Evolutionary conservation across 2,329 filamentous ascomycete species (phyloP), one percentile per base, ranked within the genome.

Genomic region (Epichloe sibirici): DNA sequence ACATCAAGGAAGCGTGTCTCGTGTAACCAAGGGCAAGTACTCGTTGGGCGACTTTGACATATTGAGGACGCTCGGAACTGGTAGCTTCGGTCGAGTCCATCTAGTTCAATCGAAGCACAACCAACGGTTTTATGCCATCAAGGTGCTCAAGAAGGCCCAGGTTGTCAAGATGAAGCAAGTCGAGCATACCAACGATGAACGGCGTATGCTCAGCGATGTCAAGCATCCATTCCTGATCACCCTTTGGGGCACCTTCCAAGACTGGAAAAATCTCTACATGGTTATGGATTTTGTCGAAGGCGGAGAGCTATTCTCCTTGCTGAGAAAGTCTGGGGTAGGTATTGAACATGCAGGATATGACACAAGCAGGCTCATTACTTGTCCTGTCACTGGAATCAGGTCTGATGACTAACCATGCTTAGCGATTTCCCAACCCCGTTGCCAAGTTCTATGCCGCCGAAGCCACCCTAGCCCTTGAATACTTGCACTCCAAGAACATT

Each of bases 141-240:
- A 98, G 74, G 93, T 98, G 59, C 74, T 98, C 71, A 98, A 98
- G 71, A 98, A 98, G 78, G 85, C 85, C 48, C 93, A 98, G 72
- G 91, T 98, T 51, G 90, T 98, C 69, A 95, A 95, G 76, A 97
- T 98, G 93, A 98, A 98, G 80, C 93, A 98, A 71, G 90, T 98
- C 55, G 93, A 98, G 71, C 93, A 98, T 73, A 98, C 93, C 60
- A 98, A 98, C 65, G 93, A 98, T 70, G 93, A 98, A 74, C 81
- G 93, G 59, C 83, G 81, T 62, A 98, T 98, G 93, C 74, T 98
- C 63, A 88, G 89, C 67, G 87, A 95, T 68, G 93, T 97, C 68
- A 95, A 96, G 70, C 91, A 98, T 71, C 90, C 93, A 12, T 98
- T 98, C 72, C 76, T 98, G 57, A 93, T 98, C 66, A 98, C 93